Evolutionary conservation across 2,329 filamentous ascomycete species (phyloP).

Genomic region (Ceratocystis diversiconidia): DNA sequence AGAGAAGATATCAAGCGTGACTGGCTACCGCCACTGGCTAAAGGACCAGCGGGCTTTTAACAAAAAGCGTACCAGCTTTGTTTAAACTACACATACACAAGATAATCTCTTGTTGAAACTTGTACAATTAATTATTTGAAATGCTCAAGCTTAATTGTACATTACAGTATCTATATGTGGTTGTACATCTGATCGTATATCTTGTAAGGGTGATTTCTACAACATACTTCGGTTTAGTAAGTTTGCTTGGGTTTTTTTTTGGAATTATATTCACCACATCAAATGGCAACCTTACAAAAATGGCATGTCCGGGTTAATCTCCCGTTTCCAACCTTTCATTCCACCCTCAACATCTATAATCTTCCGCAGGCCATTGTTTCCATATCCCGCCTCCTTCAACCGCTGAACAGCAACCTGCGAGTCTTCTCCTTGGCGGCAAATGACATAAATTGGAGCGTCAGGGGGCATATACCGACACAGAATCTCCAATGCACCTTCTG

Average conservation of each 20-base stretch:
- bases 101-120: background rate
- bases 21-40: conserved; percentile 84
- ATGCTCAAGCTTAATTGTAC: no score
- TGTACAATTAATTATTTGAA: background rate
- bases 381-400: conserved; percentile 47
- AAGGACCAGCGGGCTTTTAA: conserved; percentile 97
- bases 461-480: conserved; percentile 30
- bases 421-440: conserved; percentile 66
- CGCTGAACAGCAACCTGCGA: conserved; percentile 56
- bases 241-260: background rate
- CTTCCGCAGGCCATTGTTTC: conserved; percentile 37
- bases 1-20: conserved; percentile 90
- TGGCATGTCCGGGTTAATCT: conserved; percentile 46
- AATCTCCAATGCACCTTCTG: conserved; percentile 18
- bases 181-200: no score
- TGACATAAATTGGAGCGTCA: conserved; percentile 48
- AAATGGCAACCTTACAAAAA: conserved; percentile 29
- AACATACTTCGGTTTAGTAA: background rate
- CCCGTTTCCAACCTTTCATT: conserved; percentile 55
- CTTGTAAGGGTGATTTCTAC: background rate
- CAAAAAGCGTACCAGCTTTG: conserved; percentile 62
- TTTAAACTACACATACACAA: conserved; percentile 27
- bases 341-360: conserved; percentile 61
- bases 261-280: background rate
- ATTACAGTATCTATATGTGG: no score